These are phyloP conservation scores for Amanita exitialis DNA, from an alignment of 768 basidiomycete genomes.

Conservation along the genomic window DNA sequence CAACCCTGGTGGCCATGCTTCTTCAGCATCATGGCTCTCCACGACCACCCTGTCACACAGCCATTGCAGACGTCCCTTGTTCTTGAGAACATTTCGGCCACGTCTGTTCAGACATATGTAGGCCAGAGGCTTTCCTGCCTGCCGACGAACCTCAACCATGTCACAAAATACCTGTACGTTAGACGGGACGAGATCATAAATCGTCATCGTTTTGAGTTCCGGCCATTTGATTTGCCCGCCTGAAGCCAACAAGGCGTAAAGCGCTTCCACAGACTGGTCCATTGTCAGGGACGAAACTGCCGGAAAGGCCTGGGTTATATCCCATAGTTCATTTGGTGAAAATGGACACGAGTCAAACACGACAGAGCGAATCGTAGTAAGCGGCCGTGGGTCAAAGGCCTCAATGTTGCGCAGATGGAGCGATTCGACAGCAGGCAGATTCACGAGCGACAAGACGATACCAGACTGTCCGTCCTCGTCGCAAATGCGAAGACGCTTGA, in stretches of 20 bases:
- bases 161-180: slow-evolving; percentile 23
- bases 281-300: slow-evolving; percentile 21
- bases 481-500: slow-evolving; percentile 31
- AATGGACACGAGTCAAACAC: slow-evolving; percentile 24
- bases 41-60: slow-evolving; percentile 5
- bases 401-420: slow-evolving; percentile 25
- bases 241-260: slow-evolving; percentile 18
- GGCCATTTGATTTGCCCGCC: slow-evolving; percentile 20
- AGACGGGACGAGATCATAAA: slow-evolving; percentile 20
- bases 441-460: slow-evolving; percentile 25
- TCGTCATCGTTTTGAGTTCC: slow-evolving; percentile 20
- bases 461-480: slow-evolving; percentile 22
- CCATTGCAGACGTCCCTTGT: slow-evolving; percentile 13
- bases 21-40: slow-evolving; percentile 2
- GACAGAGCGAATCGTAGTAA: slow-evolving; percentile 24
- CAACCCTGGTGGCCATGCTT: slow-evolving; percentile 27
- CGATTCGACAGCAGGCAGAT: slow-evolving; percentile 24
- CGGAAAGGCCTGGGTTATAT: slow-evolving; percentile 26
- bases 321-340: slow-evolving; percentile 18
- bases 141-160: slow-evolving; percentile 18
- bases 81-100: slow-evolving; percentile 21
- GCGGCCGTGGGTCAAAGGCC: slow-evolving; percentile 20
- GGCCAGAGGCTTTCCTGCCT: slow-evolving; percentile 11
- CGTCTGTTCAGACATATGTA: slow-evolving; percentile 25
- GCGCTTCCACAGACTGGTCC: slow-evolving; percentile 21